These are phyloP conservation scores for Zygoascus ofunaensis DNA, from an alignment of 805 yeast species.

Conservation along the genomic window DNA sequence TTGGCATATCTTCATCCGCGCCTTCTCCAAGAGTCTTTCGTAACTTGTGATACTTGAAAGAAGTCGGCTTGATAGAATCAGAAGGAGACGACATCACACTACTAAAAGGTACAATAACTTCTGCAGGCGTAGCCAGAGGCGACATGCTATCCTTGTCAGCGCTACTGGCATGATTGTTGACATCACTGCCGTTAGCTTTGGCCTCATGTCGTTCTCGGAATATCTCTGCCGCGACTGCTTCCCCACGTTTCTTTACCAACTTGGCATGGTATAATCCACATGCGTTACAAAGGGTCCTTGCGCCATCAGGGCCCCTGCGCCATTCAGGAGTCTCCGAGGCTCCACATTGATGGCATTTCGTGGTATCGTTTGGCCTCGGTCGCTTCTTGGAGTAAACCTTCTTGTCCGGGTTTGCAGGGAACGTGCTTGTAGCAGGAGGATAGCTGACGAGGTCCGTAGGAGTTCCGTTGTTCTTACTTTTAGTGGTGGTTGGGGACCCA, in stretches of 20 bases:
- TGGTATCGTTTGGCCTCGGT: conserved; percentile 13
- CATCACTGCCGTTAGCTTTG: conserved; percentile 1
- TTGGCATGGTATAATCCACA: conserved; percentile 73
- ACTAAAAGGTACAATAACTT: too few species aligned
- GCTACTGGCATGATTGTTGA: too few species aligned
- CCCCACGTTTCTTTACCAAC: conserved; percentile 50
- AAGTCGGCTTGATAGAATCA: not conserved
- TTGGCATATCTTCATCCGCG: too few species aligned
- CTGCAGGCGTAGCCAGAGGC: too few species aligned
- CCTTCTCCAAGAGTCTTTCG: too few species aligned
- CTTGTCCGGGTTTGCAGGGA: not conserved
- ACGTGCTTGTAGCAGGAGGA: not conserved
- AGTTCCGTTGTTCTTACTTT: not conserved
- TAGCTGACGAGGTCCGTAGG: not conserved
- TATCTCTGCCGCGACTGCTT: conserved; percentile 40
- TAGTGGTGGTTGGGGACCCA: not conserved
- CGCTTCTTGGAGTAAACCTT: conserved; percentile 9
- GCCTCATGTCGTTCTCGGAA: conserved; percentile 17
- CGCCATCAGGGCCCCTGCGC: conserved; percentile 75
- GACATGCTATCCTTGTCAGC: too few species aligned
- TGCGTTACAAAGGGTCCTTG: conserved; percentile 69
- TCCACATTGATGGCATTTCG: conserved; percentile 41
- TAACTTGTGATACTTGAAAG: not conserved
- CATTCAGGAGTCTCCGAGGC: conserved; percentile 66
- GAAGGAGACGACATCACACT: not conserved